These are phyloP conservation scores for Phialemonium atrogriseum DNA, from an alignment of 2,329 filamentous ascomycete genomes.

Conservation along the genomic window DNA sequence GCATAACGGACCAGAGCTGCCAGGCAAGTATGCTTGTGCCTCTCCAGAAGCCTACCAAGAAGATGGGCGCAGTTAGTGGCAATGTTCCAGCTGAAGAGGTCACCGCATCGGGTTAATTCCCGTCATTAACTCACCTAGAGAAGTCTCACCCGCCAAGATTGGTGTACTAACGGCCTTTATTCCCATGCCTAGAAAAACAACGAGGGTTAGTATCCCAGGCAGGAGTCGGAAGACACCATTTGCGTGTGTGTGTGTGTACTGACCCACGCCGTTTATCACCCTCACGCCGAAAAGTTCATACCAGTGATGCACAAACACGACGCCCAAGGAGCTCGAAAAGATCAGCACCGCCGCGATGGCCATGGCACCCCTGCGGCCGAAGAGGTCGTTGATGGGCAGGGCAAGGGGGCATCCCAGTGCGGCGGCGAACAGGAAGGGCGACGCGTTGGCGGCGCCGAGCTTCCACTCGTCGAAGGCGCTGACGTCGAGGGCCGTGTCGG, in stretches of 20 bases:
- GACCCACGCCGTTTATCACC: not conserved
- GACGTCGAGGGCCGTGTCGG: too few relatives aligned
- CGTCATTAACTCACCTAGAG: not conserved
- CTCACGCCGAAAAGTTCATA: not conserved
- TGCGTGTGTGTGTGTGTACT: too few relatives aligned
- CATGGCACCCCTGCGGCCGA: too few relatives aligned
- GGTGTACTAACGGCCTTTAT: conserved; percentile 1
- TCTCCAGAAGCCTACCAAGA: not conserved
- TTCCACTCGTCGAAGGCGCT: conserved; percentile 25
- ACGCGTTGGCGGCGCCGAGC: conserved; percentile 29
- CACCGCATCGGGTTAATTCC: too few relatives aligned
- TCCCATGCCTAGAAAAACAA: conserved; percentile 1
- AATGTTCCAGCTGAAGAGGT: too few relatives aligned
- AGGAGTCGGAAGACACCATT: too few relatives aligned
- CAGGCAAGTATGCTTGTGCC: not conserved
- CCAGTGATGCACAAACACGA: not conserved
- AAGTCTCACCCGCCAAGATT: not conserved
- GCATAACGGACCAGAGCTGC: not conserved
- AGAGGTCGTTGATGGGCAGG: conserved; percentile 31
- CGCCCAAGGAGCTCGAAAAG: not conserved
- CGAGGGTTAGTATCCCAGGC: too few relatives aligned
- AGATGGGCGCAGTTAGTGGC: not conserved
- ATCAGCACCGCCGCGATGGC: not conserved
- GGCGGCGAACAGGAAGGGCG: conserved; percentile 30
- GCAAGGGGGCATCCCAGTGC: conserved; percentile 29